These are phyloP conservation scores for Capsella rubella DNA, from an alignment of 441 rosid genomes.

Conservation along the genomic window DNA sequence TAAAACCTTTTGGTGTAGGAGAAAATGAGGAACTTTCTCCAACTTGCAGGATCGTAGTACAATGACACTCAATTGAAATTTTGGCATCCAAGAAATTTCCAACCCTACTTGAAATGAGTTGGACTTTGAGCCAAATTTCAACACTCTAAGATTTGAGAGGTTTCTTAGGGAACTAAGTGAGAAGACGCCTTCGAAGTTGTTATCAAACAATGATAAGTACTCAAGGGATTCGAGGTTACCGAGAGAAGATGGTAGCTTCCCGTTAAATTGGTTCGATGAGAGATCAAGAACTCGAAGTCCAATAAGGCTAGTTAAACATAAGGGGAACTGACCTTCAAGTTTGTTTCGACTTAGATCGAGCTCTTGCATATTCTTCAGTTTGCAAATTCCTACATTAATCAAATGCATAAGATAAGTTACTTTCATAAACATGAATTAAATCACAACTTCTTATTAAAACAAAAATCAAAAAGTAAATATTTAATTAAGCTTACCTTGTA, in stretches of 20 bases:
- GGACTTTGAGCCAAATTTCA: constrained; percentile 1
- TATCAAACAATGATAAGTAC: constrained; percentile 13
- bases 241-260: constrained; percentile 12
- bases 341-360: not conserved
- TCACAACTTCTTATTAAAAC: too few relatives aligned
- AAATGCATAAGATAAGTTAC: not conserved
- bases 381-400: constrained; percentile 22
- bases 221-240: constrained; percentile 15
- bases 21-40: constrained; percentile 34
- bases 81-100: constrained; percentile 3
- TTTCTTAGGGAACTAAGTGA: constrained; percentile 17
- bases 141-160: constrained; percentile 21
- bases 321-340: not conserved
- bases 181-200: constrained; percentile 23
- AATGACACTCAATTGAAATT: constrained; percentile 30
- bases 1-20: constrained; percentile 15
- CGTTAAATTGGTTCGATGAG: constrained; percentile 20
- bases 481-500: not conserved
- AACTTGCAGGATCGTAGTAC: constrained; percentile 19
- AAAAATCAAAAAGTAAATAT: not conserved
- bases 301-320: constrained; percentile 9
- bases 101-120: not conserved
- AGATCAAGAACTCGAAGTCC: constrained; percentile 33
- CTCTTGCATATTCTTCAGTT: constrained; percentile 23
- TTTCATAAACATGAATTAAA: not conserved